Percentiles rank a stretch among this genome's conserved stretches.
These are phyloP conservation scores for Tricholoma matsutake DNA, from an alignment of 768 basidiomycete genomes.

Conservation along the genomic window DNA sequence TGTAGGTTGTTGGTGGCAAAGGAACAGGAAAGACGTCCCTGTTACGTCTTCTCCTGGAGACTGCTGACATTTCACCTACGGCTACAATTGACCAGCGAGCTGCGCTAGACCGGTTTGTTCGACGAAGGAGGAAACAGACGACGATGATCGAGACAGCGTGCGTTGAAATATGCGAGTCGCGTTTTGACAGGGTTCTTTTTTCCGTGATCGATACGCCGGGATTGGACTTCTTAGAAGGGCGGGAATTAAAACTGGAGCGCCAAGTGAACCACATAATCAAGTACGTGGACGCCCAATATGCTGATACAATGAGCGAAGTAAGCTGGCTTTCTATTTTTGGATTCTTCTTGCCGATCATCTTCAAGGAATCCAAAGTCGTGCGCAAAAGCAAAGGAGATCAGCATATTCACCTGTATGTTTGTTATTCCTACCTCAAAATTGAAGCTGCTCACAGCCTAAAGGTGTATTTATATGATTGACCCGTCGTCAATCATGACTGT, in stretches of 20 bases:
- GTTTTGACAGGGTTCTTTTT: conserved; percentile 73
- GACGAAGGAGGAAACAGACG: conserved; percentile 57
- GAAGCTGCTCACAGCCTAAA: conserved; percentile 26
- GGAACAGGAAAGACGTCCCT: conserved; percentile 86
- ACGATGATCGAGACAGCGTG: conserved; percentile 63
- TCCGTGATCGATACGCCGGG: conserved; percentile 88
- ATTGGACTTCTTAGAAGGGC: conserved; percentile 68
- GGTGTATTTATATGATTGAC: conserved; percentile 85
- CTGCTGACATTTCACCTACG: conserved; percentile 75
- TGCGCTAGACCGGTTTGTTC: conserved; percentile 63
- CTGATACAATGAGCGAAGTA: conserved; percentile 86
- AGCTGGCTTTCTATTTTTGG: conserved; percentile 17
- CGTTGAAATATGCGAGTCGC: conserved; percentile 81
- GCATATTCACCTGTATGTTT: conserved; percentile 79
- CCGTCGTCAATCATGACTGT: conserved; percentile 65
- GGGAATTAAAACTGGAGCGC: conserved; percentile 74
- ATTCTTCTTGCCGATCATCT: background rate
- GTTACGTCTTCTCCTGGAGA: conserved; percentile 76
- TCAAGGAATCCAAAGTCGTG: conserved; percentile 86
- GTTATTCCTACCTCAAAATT: conserved; percentile 4
- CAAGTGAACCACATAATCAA: conserved; percentile 73
- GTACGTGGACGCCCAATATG: conserved; percentile 78
- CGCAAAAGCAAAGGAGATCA: conserved; percentile 86
- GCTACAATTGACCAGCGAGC: conserved; percentile 74
- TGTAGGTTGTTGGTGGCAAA: conserved; percentile 73